Percentiles rank a stretch among this genome's conserved stretches.
These are phyloP conservation scores for Erythrobasidium hasegawianum DNA, from an alignment of 1,284 basidiomycete genomes.

Conservation along the genomic window DNA sequence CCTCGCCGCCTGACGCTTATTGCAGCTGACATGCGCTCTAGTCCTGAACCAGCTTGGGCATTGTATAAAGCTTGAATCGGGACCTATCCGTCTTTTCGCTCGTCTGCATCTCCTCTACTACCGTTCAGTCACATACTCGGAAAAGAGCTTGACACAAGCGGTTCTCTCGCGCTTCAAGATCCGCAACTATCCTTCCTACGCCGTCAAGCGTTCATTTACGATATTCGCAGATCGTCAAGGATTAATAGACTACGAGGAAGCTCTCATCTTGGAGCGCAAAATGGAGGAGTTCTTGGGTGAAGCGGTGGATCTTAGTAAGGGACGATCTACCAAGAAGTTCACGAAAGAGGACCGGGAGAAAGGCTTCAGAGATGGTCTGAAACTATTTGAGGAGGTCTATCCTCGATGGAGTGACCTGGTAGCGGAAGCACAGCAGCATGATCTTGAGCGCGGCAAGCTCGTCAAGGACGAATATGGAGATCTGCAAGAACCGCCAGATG, in stretches of 20 bases:
- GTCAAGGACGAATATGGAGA: conserved; percentile 55
- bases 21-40: conserved; percentile 13
- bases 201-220: conserved; percentile 59
- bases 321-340: conserved; percentile 44
- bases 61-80: conserved; percentile 44
- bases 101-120: conserved; percentile 64
- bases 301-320: conserved; percentile 53
- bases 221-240: conserved; percentile 72
- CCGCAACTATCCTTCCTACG: conserved; percentile 70
- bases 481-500: conserved; percentile 53
- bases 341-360: conserved; percentile 39
- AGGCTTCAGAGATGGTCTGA: conserved; percentile 49
- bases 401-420: conserved; percentile 57
- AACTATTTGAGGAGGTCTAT: conserved; percentile 51
- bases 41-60: conserved; percentile 36
- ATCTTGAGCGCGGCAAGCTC: conserved; percentile 45
- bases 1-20: background rate
- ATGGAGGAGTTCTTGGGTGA: conserved; percentile 56
- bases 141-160: conserved; percentile 49
- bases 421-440: conserved; percentile 43
- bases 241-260: conserved; percentile 73
- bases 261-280: conserved; percentile 64
- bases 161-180: conserved; percentile 63
- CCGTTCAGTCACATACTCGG: conserved; percentile 61
- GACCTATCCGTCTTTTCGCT: conserved; percentile 58